These are phyloP conservation scores for Fusarium haematococcum DNA, from an alignment of 2,329 filamentous ascomycete genomes.

Conservation along the genomic window DNA sequence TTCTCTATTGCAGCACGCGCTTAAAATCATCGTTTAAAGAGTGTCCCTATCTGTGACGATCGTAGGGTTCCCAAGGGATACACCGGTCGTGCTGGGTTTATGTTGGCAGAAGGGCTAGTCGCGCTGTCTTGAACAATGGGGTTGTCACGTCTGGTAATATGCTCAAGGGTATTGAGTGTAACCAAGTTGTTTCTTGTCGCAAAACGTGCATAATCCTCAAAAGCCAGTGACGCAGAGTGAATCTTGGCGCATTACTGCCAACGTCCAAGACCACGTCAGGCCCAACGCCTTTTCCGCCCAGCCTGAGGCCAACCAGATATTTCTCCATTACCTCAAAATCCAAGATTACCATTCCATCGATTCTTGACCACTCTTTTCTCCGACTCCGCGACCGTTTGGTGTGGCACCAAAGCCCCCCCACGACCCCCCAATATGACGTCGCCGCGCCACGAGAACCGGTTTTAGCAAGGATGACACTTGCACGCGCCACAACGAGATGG, in stretches of 20 bases:
- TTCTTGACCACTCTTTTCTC: not conserved
- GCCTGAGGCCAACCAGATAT: not conserved
- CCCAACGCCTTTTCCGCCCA: not conserved
- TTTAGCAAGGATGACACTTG: conserved; percentile 31
- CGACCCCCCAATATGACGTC: conserved; percentile 37
- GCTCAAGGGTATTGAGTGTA: too few relatives aligned
- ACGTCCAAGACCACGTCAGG: not conserved
- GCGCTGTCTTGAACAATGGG: too few relatives aligned
- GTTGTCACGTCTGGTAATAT: too few relatives aligned
- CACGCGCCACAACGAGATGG: conserved; percentile 37
- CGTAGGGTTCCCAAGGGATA: too few relatives aligned
- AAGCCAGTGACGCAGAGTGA: not conserved
- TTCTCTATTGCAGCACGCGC: too few relatives aligned
- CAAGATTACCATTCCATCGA: not conserved
- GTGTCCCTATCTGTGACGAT: too few relatives aligned
- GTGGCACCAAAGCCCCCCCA: conserved; percentile 20
- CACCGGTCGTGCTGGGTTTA: too few relatives aligned
- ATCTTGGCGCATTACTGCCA: not conserved
- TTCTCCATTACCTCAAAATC: not conserved
- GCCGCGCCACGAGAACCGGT: conserved; percentile 39
- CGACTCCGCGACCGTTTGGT: not conserved
- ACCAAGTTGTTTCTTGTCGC: not conserved
- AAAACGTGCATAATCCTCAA: not conserved
- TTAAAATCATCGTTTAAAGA: too few relatives aligned
- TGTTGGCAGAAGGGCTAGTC: too few relatives aligned